Base-by-base conservation (phyloP, 2,329 filamentous ascomycete species). In the Hymenotorrendiella dingleyae region DNA sequence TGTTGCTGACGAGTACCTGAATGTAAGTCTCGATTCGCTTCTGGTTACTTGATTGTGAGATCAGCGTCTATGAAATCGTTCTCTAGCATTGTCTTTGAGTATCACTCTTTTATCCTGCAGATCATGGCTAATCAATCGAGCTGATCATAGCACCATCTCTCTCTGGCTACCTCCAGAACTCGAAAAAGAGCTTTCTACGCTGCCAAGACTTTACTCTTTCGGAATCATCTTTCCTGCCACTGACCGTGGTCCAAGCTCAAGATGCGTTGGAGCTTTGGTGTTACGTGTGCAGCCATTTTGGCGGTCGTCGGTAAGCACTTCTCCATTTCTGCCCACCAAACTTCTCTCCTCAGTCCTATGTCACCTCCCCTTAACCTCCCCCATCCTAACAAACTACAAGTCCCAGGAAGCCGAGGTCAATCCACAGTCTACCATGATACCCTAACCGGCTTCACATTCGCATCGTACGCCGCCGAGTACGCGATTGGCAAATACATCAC, bases 381-480 rank as follows among this genome's bases (percentile, higher is more conserved):
- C 3, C 33, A 9, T 12, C 36, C 34, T 11, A 26, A 23, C 24
- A 16, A 19, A 4, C 23, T 20, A 22, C 11, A 39, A 33, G n/a
- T 26, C 23, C 28, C 38, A 35, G 12, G 44, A 38, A n/a, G 44
- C 39, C 9, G 44, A 44, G 26, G 17, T n/a, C n/a, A n/a, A n/a
- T n/a, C 47, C n/a, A 23, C 45, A 14, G 32, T 38, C 6, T 50
- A 38, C 26, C 21, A 33, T 9, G 48, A 50, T 29, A 4, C 42
- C 6, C 41, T 44, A 28, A 50, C 48, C 10, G 48, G 48, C 19
- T 50, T 50, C 29, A 45, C 40, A 4, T 50, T 50, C 36, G 37
- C 45, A 10, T 34, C 40, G 33, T 47, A 30, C 34, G 35, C 26
- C 23, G 45, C 42, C 10, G 26, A 24, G 22, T 50, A 47, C 36